Evolutionary conservation across 805 yeast genomes (phyloP), one percentile per base, ranked within the genome.

Genomic region (Candida namnaoensis): DNA sequence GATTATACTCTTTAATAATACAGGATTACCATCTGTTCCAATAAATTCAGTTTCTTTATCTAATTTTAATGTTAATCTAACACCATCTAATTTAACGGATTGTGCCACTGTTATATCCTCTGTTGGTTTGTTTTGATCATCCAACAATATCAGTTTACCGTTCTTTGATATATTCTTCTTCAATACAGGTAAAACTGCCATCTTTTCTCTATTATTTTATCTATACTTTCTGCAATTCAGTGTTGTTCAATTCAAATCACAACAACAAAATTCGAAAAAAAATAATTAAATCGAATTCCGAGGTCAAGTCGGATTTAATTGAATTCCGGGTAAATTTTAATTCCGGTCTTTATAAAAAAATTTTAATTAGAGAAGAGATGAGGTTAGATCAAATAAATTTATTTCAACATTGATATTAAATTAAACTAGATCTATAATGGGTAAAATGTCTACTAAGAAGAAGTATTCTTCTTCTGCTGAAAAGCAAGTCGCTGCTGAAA

Each of bases 401-500:
- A 19, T 19, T 26, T 8, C 28, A 26, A 8, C 7, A 26, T 7
- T 7, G 8, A 26, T 7, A 26, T 26, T 26, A 26, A 8, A 26
- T 7, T 8, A 26, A 8, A 8, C 28, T 8, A 7, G 10, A 26
- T 3, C 10, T 2, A 32, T 15, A 28, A 14, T 53, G 58, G 55
- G 46, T 38, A 51, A 55, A 34, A 54, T 43, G 54, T 82, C 80
- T 14, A 74, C 73, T 8, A 82, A 80, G 67, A 79, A 74, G 63
- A 80, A 78, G 50, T 61, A 71, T 30, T 57, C 72, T 5, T 53
- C 65, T 37, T 71, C 76, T 14, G 62, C 75, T 1, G 76, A 71
- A 34, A 72, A 74, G 10, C 71, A 76, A n/a, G 87, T 79, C 11
- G 74, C 82, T 7, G 82, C 85, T 11, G 82, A 77, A 41, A 80